Conservation (phyloP, 148 eudicot species). For the Chenopodium formosanum region DNA sequence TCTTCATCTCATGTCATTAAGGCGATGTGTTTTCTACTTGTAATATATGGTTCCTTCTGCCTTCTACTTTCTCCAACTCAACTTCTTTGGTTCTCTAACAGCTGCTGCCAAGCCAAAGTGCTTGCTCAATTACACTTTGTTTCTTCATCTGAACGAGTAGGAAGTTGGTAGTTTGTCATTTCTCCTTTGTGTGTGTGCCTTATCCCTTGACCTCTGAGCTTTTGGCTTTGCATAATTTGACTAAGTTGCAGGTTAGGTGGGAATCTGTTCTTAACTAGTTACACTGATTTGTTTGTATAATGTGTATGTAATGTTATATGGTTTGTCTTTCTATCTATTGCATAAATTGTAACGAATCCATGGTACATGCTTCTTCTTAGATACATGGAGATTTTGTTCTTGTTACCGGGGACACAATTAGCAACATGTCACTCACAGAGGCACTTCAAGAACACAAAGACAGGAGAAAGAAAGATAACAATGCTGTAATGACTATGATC, state of each 20-base stretch:
- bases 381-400: slow-evolving; percentile 91
- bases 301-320: neutral
- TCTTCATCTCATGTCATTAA: neutral
- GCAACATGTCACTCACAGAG: slow-evolving; percentile 82
- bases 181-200: neutral
- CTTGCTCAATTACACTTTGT: neutral
- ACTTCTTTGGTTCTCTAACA: neutral
- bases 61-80: neutral
- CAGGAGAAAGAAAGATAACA: slow-evolving; percentile 74
- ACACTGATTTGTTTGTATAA: neutral
- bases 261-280: neutral
- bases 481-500: slow-evolving; percentile 97
- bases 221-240: neutral
- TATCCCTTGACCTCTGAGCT: neutral
- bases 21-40: neutral
- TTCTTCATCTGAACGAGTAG: neutral
- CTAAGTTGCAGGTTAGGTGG: neutral
- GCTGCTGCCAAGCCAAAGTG: neutral
- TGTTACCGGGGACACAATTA: slow-evolving; percentile 84
- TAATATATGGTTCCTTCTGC: neutral
- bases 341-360: neutral
- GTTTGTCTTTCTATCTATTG: neutral
- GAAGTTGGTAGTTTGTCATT: neutral
- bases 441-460: slow-evolving; percentile 91
- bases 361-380: slow-evolving; percentile 38